Evolutionary conservation across 2,329 filamentous ascomycete species (phyloP).

Genomic region (Ophidiomyces ophidiicola): DNA sequence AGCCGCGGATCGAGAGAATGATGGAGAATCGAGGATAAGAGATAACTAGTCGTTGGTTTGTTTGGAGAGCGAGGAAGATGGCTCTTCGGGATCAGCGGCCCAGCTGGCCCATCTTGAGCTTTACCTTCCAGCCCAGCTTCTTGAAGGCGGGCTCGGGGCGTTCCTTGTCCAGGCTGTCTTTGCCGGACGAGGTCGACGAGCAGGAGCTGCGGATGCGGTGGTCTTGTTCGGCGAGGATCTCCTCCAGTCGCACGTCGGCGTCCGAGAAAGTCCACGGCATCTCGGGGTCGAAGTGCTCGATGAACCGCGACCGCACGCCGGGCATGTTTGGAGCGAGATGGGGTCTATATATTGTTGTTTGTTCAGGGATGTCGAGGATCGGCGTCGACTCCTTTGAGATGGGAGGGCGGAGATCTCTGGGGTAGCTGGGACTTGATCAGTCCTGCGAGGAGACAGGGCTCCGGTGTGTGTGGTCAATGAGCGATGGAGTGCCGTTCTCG

Average conservation of each 20-base stretch:
- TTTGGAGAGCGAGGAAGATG: too few relatives aligned
- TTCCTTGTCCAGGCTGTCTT: slow-evolving; percentile 11
- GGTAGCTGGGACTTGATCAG: too few relatives aligned
- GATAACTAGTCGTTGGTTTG: too few relatives aligned
- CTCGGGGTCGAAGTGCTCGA: slow-evolving; percentile 14
- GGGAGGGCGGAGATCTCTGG: too few relatives aligned
- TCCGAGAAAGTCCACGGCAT: slow-evolving; percentile 10
- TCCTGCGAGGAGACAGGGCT: too few relatives aligned
- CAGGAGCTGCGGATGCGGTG: slow-evolving; percentile 5
- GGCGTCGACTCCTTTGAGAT: too few relatives aligned
- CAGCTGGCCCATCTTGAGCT: slow-evolving; percentile 6
- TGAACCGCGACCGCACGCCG: slow-evolving; percentile 12
- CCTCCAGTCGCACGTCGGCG: slow-evolving; percentile 15
- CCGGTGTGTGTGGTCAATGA: too few relatives aligned
- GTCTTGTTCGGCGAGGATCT: slow-evolving; percentile 14
- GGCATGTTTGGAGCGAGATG: slow-evolving; percentile 8
- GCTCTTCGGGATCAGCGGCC: slow-evolving; percentile 6
- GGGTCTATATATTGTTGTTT: too few relatives aligned
- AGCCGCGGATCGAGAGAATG: not conserved
- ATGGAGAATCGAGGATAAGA: too few relatives aligned
- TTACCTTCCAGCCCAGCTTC: slow-evolving; percentile 3
- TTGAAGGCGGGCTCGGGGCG: not conserved
- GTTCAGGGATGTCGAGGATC: not conserved
- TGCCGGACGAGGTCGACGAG: slow-evolving; percentile 8
- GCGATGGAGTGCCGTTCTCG: too few relatives aligned